Conservation (phyloP, 2,329 filamentous ascomycete genomes). For the Calonectria pteridis region DNA sequence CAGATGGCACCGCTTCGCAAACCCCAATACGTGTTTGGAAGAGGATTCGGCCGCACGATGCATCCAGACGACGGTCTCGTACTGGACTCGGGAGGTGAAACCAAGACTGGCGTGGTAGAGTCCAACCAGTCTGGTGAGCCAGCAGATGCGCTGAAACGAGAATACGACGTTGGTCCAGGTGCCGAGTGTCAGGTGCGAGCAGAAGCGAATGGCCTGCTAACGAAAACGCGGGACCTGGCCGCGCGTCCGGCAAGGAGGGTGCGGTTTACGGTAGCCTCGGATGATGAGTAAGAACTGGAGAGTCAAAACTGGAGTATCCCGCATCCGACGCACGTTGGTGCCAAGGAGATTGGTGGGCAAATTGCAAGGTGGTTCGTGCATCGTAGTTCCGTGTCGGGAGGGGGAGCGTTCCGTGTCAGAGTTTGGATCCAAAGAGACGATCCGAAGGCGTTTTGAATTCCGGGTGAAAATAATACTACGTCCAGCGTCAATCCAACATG, state of each 20-base stretch:
- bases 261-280: slow-evolving; percentile 45
- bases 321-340: not conserved
- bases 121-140: slow-evolving; percentile 15
- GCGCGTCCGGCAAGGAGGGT: slow-evolving; percentile 49
- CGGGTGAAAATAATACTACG: not conserved
- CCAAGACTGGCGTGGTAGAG: slow-evolving; percentile 21
- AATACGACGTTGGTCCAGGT: slow-evolving; percentile 29
- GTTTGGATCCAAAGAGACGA: not conserved
- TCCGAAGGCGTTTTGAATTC: slow-evolving; percentile 12
- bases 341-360: not conserved
- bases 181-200: slow-evolving; percentile 23
- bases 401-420: not conserved
- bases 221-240: slow-evolving; percentile 28
- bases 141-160: slow-evolving; percentile 43
- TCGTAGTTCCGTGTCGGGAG: not conserved
- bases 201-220: slow-evolving; percentile 26
- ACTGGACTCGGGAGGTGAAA: slow-evolving; percentile 39
- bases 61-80: slow-evolving; percentile 63
- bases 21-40: slow-evolving; percentile 65
- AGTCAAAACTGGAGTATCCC: not conserved
- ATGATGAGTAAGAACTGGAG: slow-evolving; percentile 34
- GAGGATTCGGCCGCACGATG: slow-evolving; percentile 57
- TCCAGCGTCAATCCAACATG: slow-evolving; percentile 5
- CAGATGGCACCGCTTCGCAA: slow-evolving; percentile 62
- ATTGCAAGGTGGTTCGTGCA: not conserved